Evolutionary conservation across 2,329 filamentous ascomycete species (phyloP), one percentile per base, ranked within the genome.

Genomic region (Penicillium sp.): DNA sequence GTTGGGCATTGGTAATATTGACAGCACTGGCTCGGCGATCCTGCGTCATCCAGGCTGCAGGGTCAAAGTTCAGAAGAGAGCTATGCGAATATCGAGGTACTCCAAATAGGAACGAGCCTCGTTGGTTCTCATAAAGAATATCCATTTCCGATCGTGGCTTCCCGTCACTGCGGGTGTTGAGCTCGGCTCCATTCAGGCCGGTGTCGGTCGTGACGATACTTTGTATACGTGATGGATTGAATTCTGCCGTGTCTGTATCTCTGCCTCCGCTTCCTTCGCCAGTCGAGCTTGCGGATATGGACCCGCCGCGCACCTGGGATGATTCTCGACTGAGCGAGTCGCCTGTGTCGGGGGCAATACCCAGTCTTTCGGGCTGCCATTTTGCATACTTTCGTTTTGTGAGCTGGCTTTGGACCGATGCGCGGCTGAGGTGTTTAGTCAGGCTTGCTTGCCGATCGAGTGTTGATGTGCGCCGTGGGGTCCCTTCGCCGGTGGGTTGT

Each of bases 71-170:
- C 34, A 96, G 86, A 1, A 99, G 81, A 1, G 92, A 93, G 58
- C 87, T 88, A 7, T 86, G 83, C 1, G 92, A 96, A 77, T 97
- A 99, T n/a, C 95, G 81, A 0, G 92, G 87, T 11, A 92, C 83
- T 27, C 94, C 93, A 66, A 93, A 97, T 57, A 96, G 79, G 68
- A 97, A 96, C 38, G 85, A 87, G 10, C 94, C 94, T 53, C 94
- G 84, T 75, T 99, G 90, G 68, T 99, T 99, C 72, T 99, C 94
- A 73, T 96, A 97, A 0, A 99, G 79, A 5, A 97, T 83, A 59
- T 99, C 94, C 56, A 97, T 85, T 27, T 83, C 87, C 2, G 69
- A 72, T 39, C 66, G 62, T 2, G 67, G 52, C 27, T 67, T 67
- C 3, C 56, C 54, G 21, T 65, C 63, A 9, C 59, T 59, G 6